These are phyloP conservation scores for Sporothrix pseudoabietina DNA, from an alignment of 2,329 filamentous ascomycete genomes.

Conservation along the genomic window DNA sequence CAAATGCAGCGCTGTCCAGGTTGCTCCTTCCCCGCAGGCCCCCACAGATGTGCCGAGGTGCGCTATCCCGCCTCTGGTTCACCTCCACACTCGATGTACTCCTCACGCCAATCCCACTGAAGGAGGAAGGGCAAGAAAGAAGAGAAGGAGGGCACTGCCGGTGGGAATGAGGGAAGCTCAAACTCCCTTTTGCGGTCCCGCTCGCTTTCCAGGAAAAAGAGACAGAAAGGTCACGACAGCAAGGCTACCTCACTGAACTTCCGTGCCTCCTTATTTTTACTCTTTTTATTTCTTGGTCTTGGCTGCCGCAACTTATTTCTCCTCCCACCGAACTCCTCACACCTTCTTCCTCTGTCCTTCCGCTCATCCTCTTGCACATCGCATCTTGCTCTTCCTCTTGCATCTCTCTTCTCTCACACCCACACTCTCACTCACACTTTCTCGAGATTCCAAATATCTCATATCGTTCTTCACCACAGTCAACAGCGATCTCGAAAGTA, in stretches of 20 bases:
- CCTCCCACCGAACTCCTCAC: neutral
- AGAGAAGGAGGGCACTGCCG: neutral
- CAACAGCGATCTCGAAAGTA: neutral
- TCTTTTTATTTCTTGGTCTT: neutral
- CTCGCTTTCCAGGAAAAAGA: neutral
- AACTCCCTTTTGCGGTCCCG: neutral
- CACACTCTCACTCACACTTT: neutral
- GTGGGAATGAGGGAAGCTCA: neutral
- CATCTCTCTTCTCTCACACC: neutral
- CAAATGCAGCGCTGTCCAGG: neutral
- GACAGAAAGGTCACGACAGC: conserved; percentile 3
- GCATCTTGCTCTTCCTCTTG: neutral
- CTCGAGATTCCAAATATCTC: neutral
- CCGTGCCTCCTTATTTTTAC: neutral
- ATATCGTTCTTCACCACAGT: neutral
- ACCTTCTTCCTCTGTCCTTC: neutral
- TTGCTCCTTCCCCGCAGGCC: neutral
- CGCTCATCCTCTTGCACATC: neutral
- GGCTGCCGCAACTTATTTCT: neutral
- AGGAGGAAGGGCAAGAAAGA: neutral
- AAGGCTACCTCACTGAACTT: neutral
- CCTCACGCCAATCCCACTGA: neutral
- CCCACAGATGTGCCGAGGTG: conserved; percentile 19
- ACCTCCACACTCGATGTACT: conserved; percentile 17
- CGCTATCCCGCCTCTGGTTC: conserved; percentile 14